These are phyloP conservation scores for Puccinellia tenuiflora DNA, from an alignment of 176 grass and related monocot genomes.

Conservation along the genomic window DNA sequence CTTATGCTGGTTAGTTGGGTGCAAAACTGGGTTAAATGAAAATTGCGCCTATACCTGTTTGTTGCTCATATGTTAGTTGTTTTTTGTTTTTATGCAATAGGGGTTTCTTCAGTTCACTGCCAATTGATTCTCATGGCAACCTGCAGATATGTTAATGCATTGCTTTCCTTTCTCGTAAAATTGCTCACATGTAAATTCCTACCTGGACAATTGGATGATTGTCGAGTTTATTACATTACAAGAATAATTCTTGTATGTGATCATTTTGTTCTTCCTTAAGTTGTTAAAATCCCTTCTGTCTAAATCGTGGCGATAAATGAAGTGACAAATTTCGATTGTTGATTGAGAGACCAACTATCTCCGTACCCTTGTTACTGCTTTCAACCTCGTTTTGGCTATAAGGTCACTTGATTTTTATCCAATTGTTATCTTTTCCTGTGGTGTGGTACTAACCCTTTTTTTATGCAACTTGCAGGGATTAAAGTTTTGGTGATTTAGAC, in stretches of 20 bases:
- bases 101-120: no score
- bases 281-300: neutral
- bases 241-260: neutral
- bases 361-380: neutral
- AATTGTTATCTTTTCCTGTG: neutral
- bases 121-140: no score
- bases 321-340: neutral
- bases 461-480: constrained; percentile 30
- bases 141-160: no score
- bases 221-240: neutral
- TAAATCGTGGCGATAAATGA: neutral
- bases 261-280: neutral
- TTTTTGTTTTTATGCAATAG: no score
- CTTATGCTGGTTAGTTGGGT: neutral
- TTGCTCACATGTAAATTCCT: no score
- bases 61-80: neutral
- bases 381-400: neutral
- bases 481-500: neutral
- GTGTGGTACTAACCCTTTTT: constrained; percentile 3
- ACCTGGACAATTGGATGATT: neutral
- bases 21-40: neutral
- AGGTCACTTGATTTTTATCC: neutral
- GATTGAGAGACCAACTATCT: no score
- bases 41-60: neutral
- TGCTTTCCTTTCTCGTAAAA: neutral